Percentiles rank a stretch among this genome's conserved stretches.
These are phyloP conservation scores for Ananas comosus DNA, from an alignment of 176 grass and related monocot species.

Conservation along the genomic window DNA sequence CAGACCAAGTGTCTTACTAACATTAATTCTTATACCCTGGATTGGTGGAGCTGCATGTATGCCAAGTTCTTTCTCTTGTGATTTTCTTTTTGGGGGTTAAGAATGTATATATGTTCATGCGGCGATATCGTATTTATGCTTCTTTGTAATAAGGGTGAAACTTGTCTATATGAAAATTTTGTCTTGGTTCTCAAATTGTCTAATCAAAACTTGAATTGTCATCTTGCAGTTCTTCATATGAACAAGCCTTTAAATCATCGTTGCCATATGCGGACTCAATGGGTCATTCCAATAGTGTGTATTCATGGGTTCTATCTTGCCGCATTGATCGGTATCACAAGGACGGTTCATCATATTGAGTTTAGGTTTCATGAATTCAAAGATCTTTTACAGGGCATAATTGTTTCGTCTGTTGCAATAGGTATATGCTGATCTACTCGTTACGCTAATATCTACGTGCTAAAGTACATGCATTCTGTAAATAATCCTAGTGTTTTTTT, in stretches of 20 bases:
- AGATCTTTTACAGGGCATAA: slow-evolving; percentile 6
- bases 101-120: neutral
- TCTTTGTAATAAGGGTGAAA: neutral
- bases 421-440: neutral
- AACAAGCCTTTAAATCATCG: slow-evolving; percentile 5
- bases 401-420: slow-evolving; percentile 5
- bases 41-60: slow-evolving; percentile 13
- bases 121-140: no score
- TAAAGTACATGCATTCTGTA: neutral
- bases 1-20: slow-evolving; percentile 3
- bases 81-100: neutral
- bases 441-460: neutral
- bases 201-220: neutral
- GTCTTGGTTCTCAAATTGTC: neutral
- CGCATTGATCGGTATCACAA: slow-evolving; percentile 6
- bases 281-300: slow-evolving; percentile 9
- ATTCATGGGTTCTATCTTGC: slow-evolving; percentile 3
- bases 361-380: slow-evolving; percentile 14
- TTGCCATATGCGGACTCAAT: slow-evolving; percentile 12
- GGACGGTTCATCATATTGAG: slow-evolving; percentile 4
- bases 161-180: neutral
- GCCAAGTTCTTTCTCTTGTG: neutral
- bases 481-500: neutral
- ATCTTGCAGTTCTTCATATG: slow-evolving; percentile 12
- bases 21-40: slow-evolving; percentile 5